Conservation (phyloP, 805 yeast species). For the Nakazawaea laoshanensis region DNA sequence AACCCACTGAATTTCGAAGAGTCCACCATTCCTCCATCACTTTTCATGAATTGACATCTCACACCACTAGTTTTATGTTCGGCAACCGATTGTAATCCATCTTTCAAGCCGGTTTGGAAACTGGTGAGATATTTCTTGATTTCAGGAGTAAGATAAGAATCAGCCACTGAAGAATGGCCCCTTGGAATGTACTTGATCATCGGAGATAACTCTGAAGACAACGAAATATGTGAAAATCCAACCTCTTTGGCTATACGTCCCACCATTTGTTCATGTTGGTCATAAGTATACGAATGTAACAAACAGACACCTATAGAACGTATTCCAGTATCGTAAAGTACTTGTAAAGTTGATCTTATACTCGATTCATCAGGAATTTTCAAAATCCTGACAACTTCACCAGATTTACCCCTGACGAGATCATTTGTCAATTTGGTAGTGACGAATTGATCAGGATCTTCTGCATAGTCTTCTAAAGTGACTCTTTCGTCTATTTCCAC, state of each 20-base stretch:
- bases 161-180: slow-evolving; percentile 72
- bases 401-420: slow-evolving; percentile 51
- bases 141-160: slow-evolving; percentile 78
- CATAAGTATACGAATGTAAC: slow-evolving; percentile 66
- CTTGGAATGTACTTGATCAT: slow-evolving; percentile 73
- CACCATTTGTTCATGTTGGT: slow-evolving; percentile 55
- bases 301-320: slow-evolving; percentile 65
- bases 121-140: slow-evolving; percentile 55
- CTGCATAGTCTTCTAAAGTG: slow-evolving; percentile 72
- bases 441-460: slow-evolving; percentile 44
- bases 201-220: slow-evolving; percentile 64
- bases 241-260: slow-evolving; percentile 52
- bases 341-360: slow-evolving; percentile 31
- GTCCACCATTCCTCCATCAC: slow-evolving; percentile 91
- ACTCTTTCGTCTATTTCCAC: slow-evolving; percentile 87
- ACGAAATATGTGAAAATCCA: slow-evolving; percentile 63
- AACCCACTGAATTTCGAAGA: slow-evolving; percentile 80
- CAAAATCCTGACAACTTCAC: slow-evolving; percentile 56
- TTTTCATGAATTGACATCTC: slow-evolving; percentile 82
- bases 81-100: slow-evolving; percentile 32
- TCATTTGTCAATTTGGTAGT: slow-evolving; percentile 14
- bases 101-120: slow-evolving; percentile 53
- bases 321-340: slow-evolving; percentile 48
- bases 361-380: slow-evolving; percentile 38
- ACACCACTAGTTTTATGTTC: slow-evolving; percentile 31